These are phyloP conservation scores for Fonsecaea pedrosoi DNA, from an alignment of 2,329 filamentous ascomycete genomes.

Conservation along the genomic window DNA sequence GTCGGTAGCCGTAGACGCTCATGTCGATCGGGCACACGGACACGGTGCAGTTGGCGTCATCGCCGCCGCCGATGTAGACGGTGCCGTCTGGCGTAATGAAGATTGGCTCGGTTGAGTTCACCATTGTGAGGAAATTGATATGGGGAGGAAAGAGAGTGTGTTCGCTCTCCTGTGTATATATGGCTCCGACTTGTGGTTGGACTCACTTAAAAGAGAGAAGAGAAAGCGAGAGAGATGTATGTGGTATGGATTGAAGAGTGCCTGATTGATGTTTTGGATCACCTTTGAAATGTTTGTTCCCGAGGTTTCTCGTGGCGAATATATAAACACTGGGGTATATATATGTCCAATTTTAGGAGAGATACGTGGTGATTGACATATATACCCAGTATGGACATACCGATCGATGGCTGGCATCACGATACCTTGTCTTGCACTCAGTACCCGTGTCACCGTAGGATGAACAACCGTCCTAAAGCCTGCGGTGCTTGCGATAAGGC, in stretches of 20 bases:
- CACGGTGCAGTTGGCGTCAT: slow-evolving; percentile 36
- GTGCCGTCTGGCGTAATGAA: slow-evolving; percentile 27
- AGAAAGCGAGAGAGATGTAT: neutral
- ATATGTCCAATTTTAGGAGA: neutral
- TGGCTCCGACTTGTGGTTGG: neutral
- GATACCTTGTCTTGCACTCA: neutral
- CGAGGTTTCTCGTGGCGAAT: slow-evolving; percentile 10
- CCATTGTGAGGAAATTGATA: slow-evolving; percentile 1
- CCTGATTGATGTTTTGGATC: neutral
- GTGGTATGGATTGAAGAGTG: neutral
- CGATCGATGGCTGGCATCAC: neutral
- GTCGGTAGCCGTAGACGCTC: slow-evolving; percentile 54
- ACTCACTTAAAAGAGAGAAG: neutral
- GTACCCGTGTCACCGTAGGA: neutral
- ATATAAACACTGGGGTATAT: slow-evolving; percentile 8
- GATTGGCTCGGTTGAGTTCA: slow-evolving; percentile 1
- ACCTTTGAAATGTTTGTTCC: neutral
- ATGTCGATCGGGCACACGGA: slow-evolving; percentile 48
- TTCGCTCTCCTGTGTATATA: neutral
- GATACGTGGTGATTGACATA: neutral
- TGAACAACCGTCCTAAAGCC: neutral
- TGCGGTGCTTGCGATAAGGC: slow-evolving; percentile 11
- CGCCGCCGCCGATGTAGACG: slow-evolving; percentile 28
- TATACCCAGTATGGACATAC: neutral
- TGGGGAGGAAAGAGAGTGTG: neutral